Evolutionary conservation across 495 filamentous ascomycete species (phyloP).

Genomic region (Penicillium pancosmium): DNA sequence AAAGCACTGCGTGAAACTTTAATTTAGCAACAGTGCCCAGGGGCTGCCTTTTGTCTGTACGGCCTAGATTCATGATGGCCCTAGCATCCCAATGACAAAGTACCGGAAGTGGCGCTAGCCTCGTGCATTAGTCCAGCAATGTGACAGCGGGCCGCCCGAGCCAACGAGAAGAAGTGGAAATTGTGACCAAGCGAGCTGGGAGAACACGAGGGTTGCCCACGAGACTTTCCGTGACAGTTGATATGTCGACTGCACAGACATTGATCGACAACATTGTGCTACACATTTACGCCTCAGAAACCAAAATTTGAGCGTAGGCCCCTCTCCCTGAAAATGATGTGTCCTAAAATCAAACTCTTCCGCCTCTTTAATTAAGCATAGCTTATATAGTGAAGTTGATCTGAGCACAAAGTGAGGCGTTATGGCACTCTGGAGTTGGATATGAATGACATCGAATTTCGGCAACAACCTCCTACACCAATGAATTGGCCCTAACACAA

Average conservation of each 20-base stretch:
- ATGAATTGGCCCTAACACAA: too few species aligned
- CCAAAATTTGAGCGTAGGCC: background rate
- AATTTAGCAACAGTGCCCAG: background rate
- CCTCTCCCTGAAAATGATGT: background rate
- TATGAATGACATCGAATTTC: too few species aligned
- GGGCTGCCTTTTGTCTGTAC: background rate
- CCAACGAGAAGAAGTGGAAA: background rate
- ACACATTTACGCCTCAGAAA: background rate
- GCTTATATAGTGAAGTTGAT: too few species aligned
- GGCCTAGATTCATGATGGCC: background rate
- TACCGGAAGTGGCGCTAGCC: background rate
- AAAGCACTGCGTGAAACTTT: background rate
- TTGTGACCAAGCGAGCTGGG: background rate
- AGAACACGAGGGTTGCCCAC: background rate
- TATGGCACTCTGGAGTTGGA: too few species aligned
- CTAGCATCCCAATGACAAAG: background rate
- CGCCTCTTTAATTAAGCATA: too few species aligned
- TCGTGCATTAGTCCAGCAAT: background rate
- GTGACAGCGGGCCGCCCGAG: background rate
- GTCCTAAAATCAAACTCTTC: too few species aligned
- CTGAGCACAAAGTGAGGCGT: too few species aligned
- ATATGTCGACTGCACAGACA: constrained; percentile 11
- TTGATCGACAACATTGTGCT: background rate
- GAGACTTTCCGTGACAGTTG: constrained; percentile 3
- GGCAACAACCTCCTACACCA: too few species aligned